Percentiles rank a stretch among this genome's conserved stretches.
These are phyloP conservation scores for Pseudocercospora vitis DNA, from an alignment of 2,329 filamentous ascomycete genomes.

Conservation along the genomic window DNA sequence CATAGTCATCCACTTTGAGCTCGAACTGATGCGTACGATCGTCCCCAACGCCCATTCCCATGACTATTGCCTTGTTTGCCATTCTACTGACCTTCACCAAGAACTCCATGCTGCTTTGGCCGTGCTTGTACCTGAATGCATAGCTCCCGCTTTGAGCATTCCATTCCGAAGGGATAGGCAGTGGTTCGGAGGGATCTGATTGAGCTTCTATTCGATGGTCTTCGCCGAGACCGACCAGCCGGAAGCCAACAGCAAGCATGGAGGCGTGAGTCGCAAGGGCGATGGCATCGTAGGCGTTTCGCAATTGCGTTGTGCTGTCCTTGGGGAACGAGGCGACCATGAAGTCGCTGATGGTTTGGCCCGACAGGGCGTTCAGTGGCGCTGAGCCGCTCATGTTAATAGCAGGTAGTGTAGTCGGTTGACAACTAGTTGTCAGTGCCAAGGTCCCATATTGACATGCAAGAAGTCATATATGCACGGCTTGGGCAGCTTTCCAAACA, in stretches of 20 bases:
- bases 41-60: slow-evolving; percentile 74
- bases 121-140: slow-evolving; percentile 83
- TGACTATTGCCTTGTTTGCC: slow-evolving; percentile 78
- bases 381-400: slow-evolving; percentile 14
- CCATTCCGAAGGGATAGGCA: slow-evolving; percentile 74
- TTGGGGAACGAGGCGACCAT: slow-evolving; percentile 48
- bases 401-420: not conserved
- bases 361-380: slow-evolving; percentile 46
- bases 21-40: slow-evolving; percentile 81
- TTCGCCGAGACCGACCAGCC: slow-evolving; percentile 79
- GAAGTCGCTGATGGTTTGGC: slow-evolving; percentile 43
- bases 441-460: not conserved
- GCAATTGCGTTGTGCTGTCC: slow-evolving; percentile 49
- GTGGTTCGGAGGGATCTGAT: slow-evolving; percentile 46
- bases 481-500: not conserved
- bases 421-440: not conserved
- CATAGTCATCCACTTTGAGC: slow-evolving; percentile 69
- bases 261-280: slow-evolving; percentile 82
- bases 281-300: slow-evolving; percentile 75
- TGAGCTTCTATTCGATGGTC: slow-evolving; percentile 62
- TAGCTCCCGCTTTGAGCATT: slow-evolving; percentile 70
- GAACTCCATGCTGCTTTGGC: slow-evolving; percentile 80
- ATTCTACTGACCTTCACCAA: slow-evolving; percentile 79
- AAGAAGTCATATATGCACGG: not conserved
- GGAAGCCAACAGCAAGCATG: slow-evolving; percentile 77